A percentile compares a stretch with the other conserved stretches of the same genome.
phyloP scores from a whole-genome alignment of 2,329 filamentous ascomycete genomes.

The Stachybotrys echinatus region DNA sequence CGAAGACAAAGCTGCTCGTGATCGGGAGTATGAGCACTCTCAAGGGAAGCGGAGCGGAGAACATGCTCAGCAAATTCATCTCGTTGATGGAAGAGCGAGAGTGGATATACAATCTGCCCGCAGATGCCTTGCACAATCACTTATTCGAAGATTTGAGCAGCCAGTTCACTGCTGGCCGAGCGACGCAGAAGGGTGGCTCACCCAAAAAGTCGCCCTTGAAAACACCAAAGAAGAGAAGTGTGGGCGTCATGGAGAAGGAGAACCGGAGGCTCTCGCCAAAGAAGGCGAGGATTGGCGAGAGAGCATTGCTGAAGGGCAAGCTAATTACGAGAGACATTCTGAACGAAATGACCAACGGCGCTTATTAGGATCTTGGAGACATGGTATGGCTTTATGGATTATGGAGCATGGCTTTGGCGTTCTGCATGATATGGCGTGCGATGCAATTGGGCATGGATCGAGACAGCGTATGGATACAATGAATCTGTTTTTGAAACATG shows the following conservation, averaged over 20 bases:
- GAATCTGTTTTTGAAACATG: no score
- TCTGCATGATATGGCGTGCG: background rate
- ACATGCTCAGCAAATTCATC: slow-evolving; percentile 74
- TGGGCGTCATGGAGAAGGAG: slow-evolving; percentile 31
- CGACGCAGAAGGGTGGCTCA: slow-evolving; percentile 20
- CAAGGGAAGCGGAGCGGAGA: slow-evolving; percentile 63
- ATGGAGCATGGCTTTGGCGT: background rate
- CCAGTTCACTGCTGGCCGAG: slow-evolving; percentile 34
- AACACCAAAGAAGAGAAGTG: slow-evolving; percentile 8
- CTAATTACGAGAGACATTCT: slow-evolving; percentile 71
- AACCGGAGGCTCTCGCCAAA: slow-evolving; percentile 45
- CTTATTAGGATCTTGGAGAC: slow-evolving; percentile 21
- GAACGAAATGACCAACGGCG: slow-evolving; percentile 58
- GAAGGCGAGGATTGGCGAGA: slow-evolving; percentile 53
- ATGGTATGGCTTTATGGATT: background rate
- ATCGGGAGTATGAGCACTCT: slow-evolving; percentile 79
- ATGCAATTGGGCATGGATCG: background rate
- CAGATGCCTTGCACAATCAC: slow-evolving; percentile 61
- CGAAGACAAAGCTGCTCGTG: slow-evolving; percentile 86
- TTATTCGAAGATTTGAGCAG: slow-evolving; percentile 55
- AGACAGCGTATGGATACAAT: background rate
- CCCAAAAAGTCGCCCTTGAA: slow-evolving; percentile 26
- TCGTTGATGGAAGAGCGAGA: slow-evolving; percentile 66
- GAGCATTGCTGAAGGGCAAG: slow-evolving; percentile 58
- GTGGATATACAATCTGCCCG: slow-evolving; percentile 76